Evolutionary conservation across 192 early-diverging fungal species (phyloP), one percentile per base, ranked within the genome.

Genomic region (Coemansia biformis): DNA sequence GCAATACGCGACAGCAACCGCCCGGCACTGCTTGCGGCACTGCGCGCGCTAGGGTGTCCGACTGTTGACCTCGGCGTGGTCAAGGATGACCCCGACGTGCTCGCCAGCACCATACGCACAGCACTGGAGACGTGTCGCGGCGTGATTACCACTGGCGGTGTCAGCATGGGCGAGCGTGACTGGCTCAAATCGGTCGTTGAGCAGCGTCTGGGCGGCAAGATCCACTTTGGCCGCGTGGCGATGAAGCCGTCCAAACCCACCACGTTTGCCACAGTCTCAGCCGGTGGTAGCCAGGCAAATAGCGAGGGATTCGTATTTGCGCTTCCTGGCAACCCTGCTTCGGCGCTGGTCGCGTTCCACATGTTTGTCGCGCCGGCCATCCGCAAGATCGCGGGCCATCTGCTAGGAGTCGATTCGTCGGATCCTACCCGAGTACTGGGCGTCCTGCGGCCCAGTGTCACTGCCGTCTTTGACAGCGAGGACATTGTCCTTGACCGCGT

Each of bases 141-240:
- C 0, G 44, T 98, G 0, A 79, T 98, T 9, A 90, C 88, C 1
- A 92, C 93, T 1, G 95, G 95, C 22, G 95, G 95, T 1, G 95
- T 96, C 0, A 92, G 89, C n/a, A 98, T 98, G 95, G 95, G 95
- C 37, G 95, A 98, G 72, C 71, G 82, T 26, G 95, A 98, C 71
- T 78, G 89, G 44, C 69, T 98, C 38, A 94, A 96, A 51, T 82
- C 90, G 0, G 86, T 89, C 0, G 67, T 95, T 1, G 88, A 92
- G 54, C 81, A 85, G 36, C 74, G 70, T 10, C 55, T 94, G 13
- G 76, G 77, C n/a, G 95, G 86, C 11, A 76, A 52, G 0, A 86
- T 96, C 18, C 82, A 87, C 36, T 95, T 98, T 79, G 95, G 95
- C 1, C 79, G 95, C 9, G 85, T 98, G 10, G 60, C 70, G 30